Percentiles rank a stretch among this genome's conserved stretches.
These are phyloP conservation scores for Phytophthora pisi DNA, from an alignment of 352 stramenopile species.

Conservation along the genomic window DNA sequence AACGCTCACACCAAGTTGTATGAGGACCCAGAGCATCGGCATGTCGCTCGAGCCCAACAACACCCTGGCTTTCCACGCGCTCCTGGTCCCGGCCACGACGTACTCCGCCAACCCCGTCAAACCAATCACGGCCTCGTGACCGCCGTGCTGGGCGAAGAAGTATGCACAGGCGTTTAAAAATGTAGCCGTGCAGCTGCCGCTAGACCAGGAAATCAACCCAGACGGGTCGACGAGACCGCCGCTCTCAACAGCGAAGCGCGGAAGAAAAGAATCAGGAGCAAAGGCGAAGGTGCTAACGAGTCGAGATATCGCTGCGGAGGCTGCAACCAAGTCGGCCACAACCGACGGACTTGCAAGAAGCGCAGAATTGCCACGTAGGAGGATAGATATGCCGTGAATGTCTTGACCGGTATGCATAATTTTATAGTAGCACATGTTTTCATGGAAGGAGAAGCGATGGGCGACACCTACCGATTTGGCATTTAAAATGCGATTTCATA, in stretches of 20 bases:
- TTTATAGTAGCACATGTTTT: too few species aligned
- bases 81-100: too few species aligned
- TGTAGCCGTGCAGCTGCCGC: background rate
- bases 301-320: background rate
- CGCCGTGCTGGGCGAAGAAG: background rate
- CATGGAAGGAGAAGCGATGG: too few species aligned
- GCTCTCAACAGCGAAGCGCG: background rate
- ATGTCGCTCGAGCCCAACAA: too few species aligned
- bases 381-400: background rate
- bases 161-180: background rate
- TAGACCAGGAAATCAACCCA: background rate
- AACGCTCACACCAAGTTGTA: too few species aligned
- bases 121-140: too few species aligned
- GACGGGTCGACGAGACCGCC: background rate
- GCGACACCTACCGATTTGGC: background rate
- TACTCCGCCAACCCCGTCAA: too few species aligned
- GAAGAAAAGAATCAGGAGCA: constrained; percentile 2
- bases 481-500: background rate
- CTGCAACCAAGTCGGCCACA: background rate
- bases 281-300: background rate
- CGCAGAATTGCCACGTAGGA: background rate
- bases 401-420: too few species aligned
- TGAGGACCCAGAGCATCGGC: too few species aligned
- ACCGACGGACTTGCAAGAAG: too few species aligned
- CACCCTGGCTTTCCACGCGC: too few species aligned